These are phyloP conservation scores for Ophiocordyceps camponoti-floridani DNA, from an alignment of 2,329 filamentous ascomycete genomes.

Conservation along the genomic window DNA sequence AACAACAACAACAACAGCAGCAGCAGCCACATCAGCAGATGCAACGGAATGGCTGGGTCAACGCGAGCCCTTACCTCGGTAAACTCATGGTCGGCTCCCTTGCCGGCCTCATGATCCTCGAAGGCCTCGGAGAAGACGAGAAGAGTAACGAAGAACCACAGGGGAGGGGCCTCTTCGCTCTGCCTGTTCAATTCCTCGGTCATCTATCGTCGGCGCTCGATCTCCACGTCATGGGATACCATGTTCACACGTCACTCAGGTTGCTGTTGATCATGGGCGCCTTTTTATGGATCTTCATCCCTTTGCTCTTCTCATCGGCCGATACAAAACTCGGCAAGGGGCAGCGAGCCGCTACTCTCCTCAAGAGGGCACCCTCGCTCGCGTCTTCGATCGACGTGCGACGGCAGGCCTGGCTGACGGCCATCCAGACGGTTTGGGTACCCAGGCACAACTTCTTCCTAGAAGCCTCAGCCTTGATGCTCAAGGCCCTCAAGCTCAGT, in stretches of 20 bases:
- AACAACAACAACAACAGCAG: background rate
- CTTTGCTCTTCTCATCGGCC: slow-evolving; percentile 26
- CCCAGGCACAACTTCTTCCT: slow-evolving; percentile 74
- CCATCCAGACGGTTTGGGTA: slow-evolving; percentile 83
- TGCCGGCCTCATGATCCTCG: slow-evolving; percentile 79
- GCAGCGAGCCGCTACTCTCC: slow-evolving; percentile 20
- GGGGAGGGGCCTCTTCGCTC: slow-evolving; percentile 47
- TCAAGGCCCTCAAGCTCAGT: slow-evolving; percentile 71
- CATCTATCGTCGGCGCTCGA: slow-evolving; percentile 28
- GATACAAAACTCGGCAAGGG: slow-evolving; percentile 33
- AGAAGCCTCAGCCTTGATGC: slow-evolving; percentile 61
- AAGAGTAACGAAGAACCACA: slow-evolving; percentile 43
- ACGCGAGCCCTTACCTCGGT: slow-evolving; percentile 36
- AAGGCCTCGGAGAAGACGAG: slow-evolving; percentile 55
- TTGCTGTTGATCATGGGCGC: slow-evolving; percentile 32
- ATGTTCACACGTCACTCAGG: slow-evolving; percentile 33
- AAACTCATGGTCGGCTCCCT: slow-evolving; percentile 90
- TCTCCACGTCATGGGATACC: slow-evolving; percentile 35
- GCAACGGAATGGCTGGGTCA: slow-evolving; percentile 35
- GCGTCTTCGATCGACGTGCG: slow-evolving; percentile 73
- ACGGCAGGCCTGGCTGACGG: slow-evolving; percentile 80
- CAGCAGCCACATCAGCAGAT: slow-evolving; percentile 8
- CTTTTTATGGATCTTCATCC: slow-evolving; percentile 35
- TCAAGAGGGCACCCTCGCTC: slow-evolving; percentile 46
- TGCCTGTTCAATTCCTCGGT: slow-evolving; percentile 41